Evolutionary conservation across 1,284 basidiomycete species (phyloP).

Genomic region (Tilletia walkeri): DNA sequence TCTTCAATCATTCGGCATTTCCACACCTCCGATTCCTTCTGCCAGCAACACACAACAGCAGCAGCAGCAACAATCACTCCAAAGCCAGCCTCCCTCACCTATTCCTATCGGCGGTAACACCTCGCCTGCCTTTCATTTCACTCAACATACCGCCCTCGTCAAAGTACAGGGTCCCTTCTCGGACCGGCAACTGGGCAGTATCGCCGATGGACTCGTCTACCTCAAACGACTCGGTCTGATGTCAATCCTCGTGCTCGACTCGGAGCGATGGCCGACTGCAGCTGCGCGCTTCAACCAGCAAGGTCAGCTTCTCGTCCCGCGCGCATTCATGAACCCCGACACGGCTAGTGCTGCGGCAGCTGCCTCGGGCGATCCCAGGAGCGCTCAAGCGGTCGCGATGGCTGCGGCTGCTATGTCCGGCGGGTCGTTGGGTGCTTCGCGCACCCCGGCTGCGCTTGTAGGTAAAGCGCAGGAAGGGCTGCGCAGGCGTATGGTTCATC

Average conservation of each 20-base stretch:
- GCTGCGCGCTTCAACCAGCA: slow-evolving; percentile 30
- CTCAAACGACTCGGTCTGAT: slow-evolving; percentile 92
- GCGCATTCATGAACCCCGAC: neutral
- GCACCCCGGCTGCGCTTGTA: slow-evolving; percentile 21
- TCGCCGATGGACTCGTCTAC: slow-evolving; percentile 88
- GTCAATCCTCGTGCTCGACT: slow-evolving; percentile 89
- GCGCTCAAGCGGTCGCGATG: slow-evolving; percentile 22
- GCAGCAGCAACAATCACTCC: slow-evolving; percentile 18
- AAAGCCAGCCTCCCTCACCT: slow-evolving; percentile 43
- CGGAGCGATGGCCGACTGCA: slow-evolving; percentile 67
- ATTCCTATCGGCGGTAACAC: slow-evolving; percentile 23
- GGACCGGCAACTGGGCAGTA: slow-evolving; percentile 89
- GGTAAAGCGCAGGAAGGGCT: slow-evolving; percentile 38
- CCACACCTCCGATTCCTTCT: slow-evolving; percentile 35
- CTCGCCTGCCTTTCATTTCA: slow-evolving; percentile 55
- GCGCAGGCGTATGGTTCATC: slow-evolving; percentile 73
- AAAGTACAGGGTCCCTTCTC: slow-evolving; percentile 97
- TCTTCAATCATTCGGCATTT: slow-evolving; percentile 71
- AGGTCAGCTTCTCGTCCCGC: slow-evolving; percentile 28
- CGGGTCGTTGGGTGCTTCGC: neutral
- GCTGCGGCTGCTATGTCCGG: neutral
- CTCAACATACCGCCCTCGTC: slow-evolving; percentile 82
- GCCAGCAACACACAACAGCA: slow-evolving; percentile 25
- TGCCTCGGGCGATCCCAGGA: slow-evolving; percentile 6
- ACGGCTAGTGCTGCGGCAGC: neutral